phyloP scores from a whole-genome alignment of 805 yeast species.

The Yarrowia porcina region DNA sequence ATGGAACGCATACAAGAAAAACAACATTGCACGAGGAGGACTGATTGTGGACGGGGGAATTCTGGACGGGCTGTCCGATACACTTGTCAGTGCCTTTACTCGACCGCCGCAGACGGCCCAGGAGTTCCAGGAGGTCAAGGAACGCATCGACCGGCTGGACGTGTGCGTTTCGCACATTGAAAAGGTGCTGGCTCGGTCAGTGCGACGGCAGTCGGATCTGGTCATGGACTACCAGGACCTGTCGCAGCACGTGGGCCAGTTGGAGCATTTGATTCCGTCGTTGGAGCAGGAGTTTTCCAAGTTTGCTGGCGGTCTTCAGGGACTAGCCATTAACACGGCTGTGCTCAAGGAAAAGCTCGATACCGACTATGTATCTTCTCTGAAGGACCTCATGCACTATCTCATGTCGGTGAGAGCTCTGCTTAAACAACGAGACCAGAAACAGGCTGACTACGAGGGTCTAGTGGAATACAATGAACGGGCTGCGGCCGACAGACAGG shows the following conservation, averaged over 20 bases:
- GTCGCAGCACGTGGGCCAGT: constrained; percentile 62
- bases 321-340: constrained; percentile 44
- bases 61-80: constrained; percentile 82
- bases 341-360: constrained; percentile 57
- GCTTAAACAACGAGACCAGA: constrained; percentile 82
- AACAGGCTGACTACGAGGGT: constrained; percentile 86
- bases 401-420: constrained; percentile 60
- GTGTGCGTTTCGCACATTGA: constrained; percentile 80
- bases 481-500: constrained; percentile 62
- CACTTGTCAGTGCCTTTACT: constrained; percentile 89
- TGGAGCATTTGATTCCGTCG: constrained; percentile 56
- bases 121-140: constrained; percentile 79
- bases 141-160: constrained; percentile 76
- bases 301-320: constrained; percentile 49
- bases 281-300: constrained; percentile 40
- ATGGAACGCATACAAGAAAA: constrained; percentile 59
- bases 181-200: constrained; percentile 66
- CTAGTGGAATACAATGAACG: constrained; percentile 72
- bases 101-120: constrained; percentile 60
- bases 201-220: constrained; percentile 68
- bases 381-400: constrained; percentile 85
- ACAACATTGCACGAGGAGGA: constrained; percentile 11
- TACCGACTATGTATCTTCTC: constrained; percentile 72
- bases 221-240: constrained; percentile 71
- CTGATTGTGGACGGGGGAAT: constrained; percentile 39